Evolutionary conservation across 129 eudicot species (phyloP).

Genomic region (Mikania micrantha): DNA sequence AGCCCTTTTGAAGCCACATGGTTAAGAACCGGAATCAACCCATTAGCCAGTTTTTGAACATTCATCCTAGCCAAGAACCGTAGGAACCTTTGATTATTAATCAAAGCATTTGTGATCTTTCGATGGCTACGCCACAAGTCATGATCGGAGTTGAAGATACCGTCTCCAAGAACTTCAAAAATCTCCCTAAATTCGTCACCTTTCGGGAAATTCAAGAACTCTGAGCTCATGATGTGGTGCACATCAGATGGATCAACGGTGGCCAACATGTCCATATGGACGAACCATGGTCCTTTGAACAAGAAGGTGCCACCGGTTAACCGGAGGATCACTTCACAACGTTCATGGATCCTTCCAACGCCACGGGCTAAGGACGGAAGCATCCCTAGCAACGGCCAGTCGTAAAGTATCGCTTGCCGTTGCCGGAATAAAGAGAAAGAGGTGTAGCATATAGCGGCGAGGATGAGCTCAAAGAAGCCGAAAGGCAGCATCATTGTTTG

Average conservation of each 20-base stretch:
- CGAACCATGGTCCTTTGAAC: constrained; percentile 57
- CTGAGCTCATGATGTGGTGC: constrained; percentile 51
- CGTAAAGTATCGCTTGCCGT: constrained; percentile 6
- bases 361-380: constrained; percentile 27
- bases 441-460: constrained; percentile 31
- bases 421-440: constrained; percentile 23
- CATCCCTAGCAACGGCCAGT: constrained; percentile 59
- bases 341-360: constrained; percentile 29
- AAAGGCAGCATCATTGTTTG: constrained; percentile 19
- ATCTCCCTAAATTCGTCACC: constrained; percentile 58
- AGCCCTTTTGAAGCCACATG: constrained; percentile 17
- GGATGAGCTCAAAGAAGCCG: constrained; percentile 33
- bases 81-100: constrained; percentile 38
- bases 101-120: constrained; percentile 37
- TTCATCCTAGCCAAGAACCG: constrained; percentile 29
- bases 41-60: constrained; percentile 35
- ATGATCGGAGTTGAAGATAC: constrained; percentile 64
- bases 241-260: constrained; percentile 50
- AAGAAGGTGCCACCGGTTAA: not conserved
- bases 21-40: constrained; percentile 48
- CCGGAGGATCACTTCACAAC: constrained; percentile 20
- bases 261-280: constrained; percentile 46
- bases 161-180: constrained; percentile 68
- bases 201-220: constrained; percentile 59
- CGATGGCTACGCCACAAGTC: constrained; percentile 57